Base-by-base conservation (phyloP, 192 early-diverging fungal genomes). In the Paraglomus occultum region DNA sequence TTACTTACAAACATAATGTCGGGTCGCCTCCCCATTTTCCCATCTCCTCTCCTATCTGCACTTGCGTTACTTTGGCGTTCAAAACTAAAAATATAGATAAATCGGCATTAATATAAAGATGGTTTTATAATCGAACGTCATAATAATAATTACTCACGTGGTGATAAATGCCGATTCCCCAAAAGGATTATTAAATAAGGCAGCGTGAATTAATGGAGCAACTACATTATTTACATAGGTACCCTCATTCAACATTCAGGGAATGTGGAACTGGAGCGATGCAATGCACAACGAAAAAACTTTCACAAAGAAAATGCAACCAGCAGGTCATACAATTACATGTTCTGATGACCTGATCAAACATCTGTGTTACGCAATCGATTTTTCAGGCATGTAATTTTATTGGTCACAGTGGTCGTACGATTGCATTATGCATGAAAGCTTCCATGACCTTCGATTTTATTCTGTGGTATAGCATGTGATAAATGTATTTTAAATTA, bases 131-230 rank as follows among this genome's bases (percentile, higher is more conserved):
- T 6, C 5, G 23, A n/a, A n/a, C n/a, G n/a, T n/a, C n/a, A n/a
- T 14, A 8, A 44, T 44, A 45, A 6, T 60, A 60, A 44, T 40
- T 18, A 60, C 58, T 60, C 46, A 60, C 8, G 58, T 60, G 40
- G 40, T 60, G 20, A 60, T 60, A 60, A 60, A 60, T 60, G 58
- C 58, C 8, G 40, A 60, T 20, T 60, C 58, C 46, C 58, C 40
- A 44, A 60, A 60, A 44, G 38, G 58, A 44, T 60, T 60, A 60
- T 60, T 18, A 60, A 44, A 60, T 60, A 60, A 60, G 9, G 11
- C 4, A 4, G 58, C 40, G 18, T 44, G 38, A 60, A 60, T 60
- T 60, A 44, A 15, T 40, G 58, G 8, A 5, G 20, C 58, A 60
- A 60, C 20, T 44, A 60, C 11, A 60, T 60, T 60, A 15, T 44